Evolutionary conservation across 1,139 yeast genomes (phyloP), one percentile per base, ranked within the genome.

Genomic region (Yamadazyma diospyri): DNA sequence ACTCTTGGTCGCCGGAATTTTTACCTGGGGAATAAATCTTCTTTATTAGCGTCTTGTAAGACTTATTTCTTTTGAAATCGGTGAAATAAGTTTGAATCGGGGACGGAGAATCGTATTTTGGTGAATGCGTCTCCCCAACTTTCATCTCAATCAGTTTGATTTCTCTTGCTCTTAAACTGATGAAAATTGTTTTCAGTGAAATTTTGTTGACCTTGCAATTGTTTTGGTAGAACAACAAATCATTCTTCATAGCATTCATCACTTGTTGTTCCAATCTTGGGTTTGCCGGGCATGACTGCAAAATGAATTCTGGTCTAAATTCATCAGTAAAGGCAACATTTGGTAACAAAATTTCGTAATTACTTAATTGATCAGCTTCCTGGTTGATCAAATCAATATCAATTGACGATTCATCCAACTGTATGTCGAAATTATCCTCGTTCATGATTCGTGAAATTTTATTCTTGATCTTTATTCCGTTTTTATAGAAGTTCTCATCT

Each of bases 151-250:
- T 63, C 28, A 71, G 62, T 45, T 74, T 75, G 31, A 78, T 72
- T 42, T 78, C 84, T 18, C 82, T 55, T 1, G 78, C 78, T 25
- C 82, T 52, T 30, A 78, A 55, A 35, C 78, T 72, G 3, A 78
- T 51, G 34, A 67, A 62, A 2, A 69, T 49, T 0, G 73, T 64
- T 23, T 64, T 47, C 6, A 71, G 56, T 9, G 53, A 48, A 4
- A 68, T 60, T 28, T 49, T 46, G 14, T 53, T 59, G 33, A 53
- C 57, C 11, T 54, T 55, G 35, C 62, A 61, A 41, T 61, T 62
- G 37, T 60, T 64, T 42, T 63, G 72, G 40, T 59, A 64, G 40
- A 66, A 67, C 18, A 64, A 50, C 35, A 78, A 50, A 46, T 78
- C 84, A 38, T 65, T 64, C 45, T 72, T 77, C 83, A 78, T 77